These are phyloP conservation scores for Smallanthus sonchifolius DNA, from an alignment of 129 eudicot genomes.

Conservation along the genomic window DNA sequence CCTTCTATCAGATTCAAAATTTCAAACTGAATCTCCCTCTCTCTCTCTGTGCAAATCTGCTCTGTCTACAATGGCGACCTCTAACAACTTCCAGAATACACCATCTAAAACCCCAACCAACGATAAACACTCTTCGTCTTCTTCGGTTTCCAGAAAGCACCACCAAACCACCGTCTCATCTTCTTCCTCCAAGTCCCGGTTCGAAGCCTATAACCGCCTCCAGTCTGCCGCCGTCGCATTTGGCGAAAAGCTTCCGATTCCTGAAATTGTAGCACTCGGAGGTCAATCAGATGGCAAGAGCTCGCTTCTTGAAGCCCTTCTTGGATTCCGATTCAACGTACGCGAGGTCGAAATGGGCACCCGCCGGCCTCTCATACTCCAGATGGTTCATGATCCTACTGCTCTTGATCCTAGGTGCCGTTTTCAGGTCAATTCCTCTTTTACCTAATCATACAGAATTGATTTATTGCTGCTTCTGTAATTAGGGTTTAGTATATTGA, in stretches of 20 bases:
- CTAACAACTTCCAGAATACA: constrained; percentile 32
- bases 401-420: constrained; percentile 86
- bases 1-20: not conserved
- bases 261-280: constrained; percentile 94
- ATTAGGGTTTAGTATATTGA: not conserved
- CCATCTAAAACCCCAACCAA: constrained; percentile 51
- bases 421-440: constrained; percentile 85
- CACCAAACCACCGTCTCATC: constrained; percentile 36
- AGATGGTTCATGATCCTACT: constrained; percentile 86
- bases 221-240: constrained; percentile 97
- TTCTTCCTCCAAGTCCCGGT: constrained; percentile 50
- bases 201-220: constrained; percentile 88
- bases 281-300: constrained; percentile 99
- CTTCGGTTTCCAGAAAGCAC: constrained; percentile 34
- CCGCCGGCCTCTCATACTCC: constrained; percentile 84
- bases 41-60: not conserved
- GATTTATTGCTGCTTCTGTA: not conserved
- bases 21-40: constrained; percentile 20
- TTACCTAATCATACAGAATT: constrained; percentile 46
- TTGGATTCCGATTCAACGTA: constrained; percentile 93
- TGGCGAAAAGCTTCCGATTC: constrained; percentile 94
- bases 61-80: constrained; percentile 45
- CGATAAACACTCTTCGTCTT: constrained; percentile 17
- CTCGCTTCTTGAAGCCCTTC: constrained; percentile 92
- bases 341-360: constrained; percentile 99